A percentile compares a stretch with the other conserved stretches of the same genome.
These are phyloP conservation scores for Agroathelia rolfsii DNA, from an alignment of 1,284 basidiomycete species.

Conservation along the genomic window DNA sequence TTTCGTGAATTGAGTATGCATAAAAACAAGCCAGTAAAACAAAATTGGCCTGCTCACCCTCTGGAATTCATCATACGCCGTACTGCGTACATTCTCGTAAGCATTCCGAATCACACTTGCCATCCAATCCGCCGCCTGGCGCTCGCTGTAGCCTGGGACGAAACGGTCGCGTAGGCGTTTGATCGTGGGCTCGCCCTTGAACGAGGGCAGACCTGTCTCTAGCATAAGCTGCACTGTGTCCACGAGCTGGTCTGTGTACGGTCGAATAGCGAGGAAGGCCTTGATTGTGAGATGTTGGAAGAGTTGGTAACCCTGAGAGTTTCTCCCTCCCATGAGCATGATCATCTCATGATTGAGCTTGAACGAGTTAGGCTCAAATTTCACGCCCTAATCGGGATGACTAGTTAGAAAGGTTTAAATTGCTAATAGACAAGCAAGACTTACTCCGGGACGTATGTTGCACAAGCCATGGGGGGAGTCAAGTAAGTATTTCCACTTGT, in stretches of 20 bases:
- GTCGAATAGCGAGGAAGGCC: conserved; percentile 90
- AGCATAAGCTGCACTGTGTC: conserved; percentile 90
- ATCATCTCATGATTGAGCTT: conserved; percentile 99
- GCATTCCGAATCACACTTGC: conserved; percentile 84
- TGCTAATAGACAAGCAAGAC: conserved; percentile 21
- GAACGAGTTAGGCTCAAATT: conserved; percentile 96
- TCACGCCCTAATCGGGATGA: conserved; percentile 61
- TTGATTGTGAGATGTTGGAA: conserved; percentile 94
- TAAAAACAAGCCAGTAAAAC: too few relatives aligned
- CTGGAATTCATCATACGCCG: conserved; percentile 90
- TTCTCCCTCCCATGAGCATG: conserved; percentile 89
- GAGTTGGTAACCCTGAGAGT: conserved; percentile 87
- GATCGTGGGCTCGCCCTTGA: conserved; percentile 93
- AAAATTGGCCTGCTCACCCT: too few relatives aligned
- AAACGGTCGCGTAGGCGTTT: conserved; percentile 83
- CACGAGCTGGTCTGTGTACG: conserved; percentile 84
- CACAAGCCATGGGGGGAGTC: too few relatives aligned
- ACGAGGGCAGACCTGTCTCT: conserved; percentile 88
- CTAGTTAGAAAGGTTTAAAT: conserved; percentile 8
- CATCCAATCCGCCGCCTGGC: conserved; percentile 91
- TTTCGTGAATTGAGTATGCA: too few relatives aligned
- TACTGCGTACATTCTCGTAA: conserved; percentile 87
- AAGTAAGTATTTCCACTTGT: too few relatives aligned
- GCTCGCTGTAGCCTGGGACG: conserved; percentile 73
- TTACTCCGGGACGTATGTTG: conserved; percentile 64